Percentiles rank a stretch among this genome's conserved stretches.
These are phyloP conservation scores for Davidsoniella eucalypti DNA, from an alignment of 2,329 filamentous ascomycete species.

Conservation along the genomic window DNA sequence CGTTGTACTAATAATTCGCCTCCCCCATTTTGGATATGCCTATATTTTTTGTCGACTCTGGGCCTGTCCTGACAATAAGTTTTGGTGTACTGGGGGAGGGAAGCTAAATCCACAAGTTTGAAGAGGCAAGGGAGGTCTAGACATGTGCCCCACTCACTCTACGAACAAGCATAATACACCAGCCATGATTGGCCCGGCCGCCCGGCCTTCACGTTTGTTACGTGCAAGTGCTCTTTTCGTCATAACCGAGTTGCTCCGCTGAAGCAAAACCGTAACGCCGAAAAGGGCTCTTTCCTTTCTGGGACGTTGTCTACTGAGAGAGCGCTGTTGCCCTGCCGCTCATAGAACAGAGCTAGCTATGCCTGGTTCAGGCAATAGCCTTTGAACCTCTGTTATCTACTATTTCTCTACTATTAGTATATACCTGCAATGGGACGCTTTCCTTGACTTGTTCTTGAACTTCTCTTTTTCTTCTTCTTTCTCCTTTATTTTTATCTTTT, in stretches of 20 bases:
- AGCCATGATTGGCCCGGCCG: conserved; percentile 12
- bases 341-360: too few relatives aligned
- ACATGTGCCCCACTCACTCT: conserved; percentile 2
- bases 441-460: background rate
- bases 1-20: too few relatives aligned
- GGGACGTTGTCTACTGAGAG: background rate
- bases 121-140: conserved; percentile 6
- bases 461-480: background rate
- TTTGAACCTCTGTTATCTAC: background rate
- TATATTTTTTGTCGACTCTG: too few relatives aligned
- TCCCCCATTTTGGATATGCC: too few relatives aligned
- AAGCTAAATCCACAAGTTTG: too few relatives aligned
- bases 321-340: too few relatives aligned
- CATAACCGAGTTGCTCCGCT: conserved; percentile 14
- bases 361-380: too few relatives aligned
- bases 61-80: too few relatives aligned
- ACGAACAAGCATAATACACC: conserved; percentile 9
- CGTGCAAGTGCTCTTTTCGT: conserved; percentile 12
- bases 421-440: background rate
- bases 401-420: background rate
- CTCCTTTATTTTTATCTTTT: conserved; percentile 5
- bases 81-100: too few relatives aligned
- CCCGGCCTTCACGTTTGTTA: conserved; percentile 10
- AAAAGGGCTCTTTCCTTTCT: conserved; percentile 10
- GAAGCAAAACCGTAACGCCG: conserved; percentile 13